Percentiles rank a stretch among this genome's conserved stretches.
Conservation (phyloP, 257 asterid species). For the Solanum pinnatisectum region DNA sequence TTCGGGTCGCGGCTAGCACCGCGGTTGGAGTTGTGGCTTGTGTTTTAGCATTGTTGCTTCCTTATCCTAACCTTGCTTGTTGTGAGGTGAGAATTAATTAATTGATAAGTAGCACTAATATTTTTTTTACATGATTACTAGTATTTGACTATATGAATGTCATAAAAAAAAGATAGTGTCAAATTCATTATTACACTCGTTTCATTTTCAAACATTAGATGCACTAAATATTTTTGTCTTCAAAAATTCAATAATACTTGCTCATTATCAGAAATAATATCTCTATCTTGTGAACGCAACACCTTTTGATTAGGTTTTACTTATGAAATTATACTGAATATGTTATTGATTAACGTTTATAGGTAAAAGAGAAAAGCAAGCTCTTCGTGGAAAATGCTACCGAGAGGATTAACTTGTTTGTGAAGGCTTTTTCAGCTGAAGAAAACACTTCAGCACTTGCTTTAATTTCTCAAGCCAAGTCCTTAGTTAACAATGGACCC, state of each 20-base stretch:
- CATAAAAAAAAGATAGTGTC: not conserved
- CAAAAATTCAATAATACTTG: not conserved
- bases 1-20: constrained; percentile 68
- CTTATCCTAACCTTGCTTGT: constrained; percentile 60
- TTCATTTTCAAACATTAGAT: not conserved
- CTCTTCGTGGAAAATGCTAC: constrained; percentile 51
- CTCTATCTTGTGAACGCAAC: no score
- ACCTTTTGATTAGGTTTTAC: fast-evolving
- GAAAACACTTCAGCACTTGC: constrained; percentile 35
- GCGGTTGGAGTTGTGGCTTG: constrained; percentile 64
- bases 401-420: constrained; percentile 37
- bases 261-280: not conserved
- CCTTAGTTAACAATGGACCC: constrained; percentile 27
- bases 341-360: not conserved
- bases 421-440: constrained; percentile 58
- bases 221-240: not conserved
- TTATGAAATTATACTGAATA: not conserved
- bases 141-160: not conserved
- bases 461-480: constrained; percentile 48
- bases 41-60: constrained; percentile 61
- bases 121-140: not conserved
- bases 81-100: constrained; percentile 39
- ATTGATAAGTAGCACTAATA: not conserved
- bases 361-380: constrained; percentile 64
- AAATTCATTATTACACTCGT: not conserved